These are phyloP conservation scores for Erythrophleum fordii DNA, from an alignment of 306 rosid genomes.

Conservation along the genomic window DNA sequence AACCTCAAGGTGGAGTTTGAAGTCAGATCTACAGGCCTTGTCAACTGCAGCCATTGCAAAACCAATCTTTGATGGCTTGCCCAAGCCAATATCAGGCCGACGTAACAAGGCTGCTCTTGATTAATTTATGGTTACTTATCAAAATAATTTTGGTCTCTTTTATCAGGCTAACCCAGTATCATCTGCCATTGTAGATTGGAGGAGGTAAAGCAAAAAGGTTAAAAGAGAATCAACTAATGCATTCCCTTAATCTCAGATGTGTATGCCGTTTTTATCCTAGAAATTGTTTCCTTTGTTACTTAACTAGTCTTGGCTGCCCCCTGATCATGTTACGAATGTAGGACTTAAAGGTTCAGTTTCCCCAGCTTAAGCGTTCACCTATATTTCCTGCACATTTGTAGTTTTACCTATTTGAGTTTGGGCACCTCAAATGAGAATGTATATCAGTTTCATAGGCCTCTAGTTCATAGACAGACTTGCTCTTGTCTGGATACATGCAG, in stretches of 20 bases:
- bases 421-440: background rate
- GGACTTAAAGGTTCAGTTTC: background rate
- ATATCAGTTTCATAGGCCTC: background rate
- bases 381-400: background rate
- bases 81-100: conserved; percentile 68
- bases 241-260: too few species aligned
- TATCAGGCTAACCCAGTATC: conserved; percentile 40
- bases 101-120: conserved; percentile 89
- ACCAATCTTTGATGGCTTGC: conserved; percentile 88
- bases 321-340: background rate
- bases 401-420: conserved; percentile 11
- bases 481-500: background rate
- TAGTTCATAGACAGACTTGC: conserved; percentile 11
- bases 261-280: too few species aligned
- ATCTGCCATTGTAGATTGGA: conserved; percentile 42
- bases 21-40: conserved; percentile 72
- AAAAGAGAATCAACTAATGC: too few species aligned
- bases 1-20: conserved; percentile 72
- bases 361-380: background rate
- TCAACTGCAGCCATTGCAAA: conserved; percentile 62
- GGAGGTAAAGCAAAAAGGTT: background rate
- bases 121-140: conserved; percentile 40
- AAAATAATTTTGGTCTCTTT: conserved; percentile 50
- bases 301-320: too few species aligned
- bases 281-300: too few species aligned